Evolutionary conservation across 2,329 filamentous ascomycete genomes (phyloP), one percentile per base, ranked within the genome.

Genomic region (Colletotrichum sidae): DNA sequence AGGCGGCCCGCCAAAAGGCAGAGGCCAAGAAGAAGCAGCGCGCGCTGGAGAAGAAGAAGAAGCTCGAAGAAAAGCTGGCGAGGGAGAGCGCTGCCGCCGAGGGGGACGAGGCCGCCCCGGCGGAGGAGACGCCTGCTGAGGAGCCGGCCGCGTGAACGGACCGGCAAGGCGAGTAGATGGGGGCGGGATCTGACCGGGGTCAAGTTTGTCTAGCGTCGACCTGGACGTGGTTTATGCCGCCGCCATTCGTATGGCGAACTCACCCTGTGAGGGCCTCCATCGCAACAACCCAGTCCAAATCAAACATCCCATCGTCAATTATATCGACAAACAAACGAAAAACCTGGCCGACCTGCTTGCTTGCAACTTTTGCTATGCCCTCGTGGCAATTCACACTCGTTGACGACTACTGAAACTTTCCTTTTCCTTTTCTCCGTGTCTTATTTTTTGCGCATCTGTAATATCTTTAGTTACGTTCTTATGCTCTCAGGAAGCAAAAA

Each of bases 11-110:
- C 57, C 64, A 68, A 52, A 71, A 71, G 68, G 67, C 67, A 4
- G 77, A 78, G 39, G 71, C 70, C 57, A 73, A 69, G 68, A 72
- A 74, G 58, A 71, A 71, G 39, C 54, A 70, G 65, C 73, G 73
- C 47, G 72, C 73, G 9, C 68, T 74, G 55, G 74, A 76, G 69
- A 73, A 75, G 74, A 75, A 73, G 71, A 75, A 71, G 69, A 74
- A 70, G 69, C 71, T 80, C 15, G 76, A 79, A 64, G 74, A 77
- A 71, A 71, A 69, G 66, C 63, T 74, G 55, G 72, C 70, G n/a
- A 70, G 62, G 55, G 72, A 72, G 66, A 53, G 25, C 50, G 65
- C 54, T n/a, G 45, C 49, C 17, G 55, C 64, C 10, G 64, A 58
- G 9, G 60, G 38, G 4, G 55, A 45, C 17, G 52, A 59, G 25